Evolutionary conservation across 139 green algal species (phyloP).

Genomic region (Raphidocelis subcapitata): DNA sequence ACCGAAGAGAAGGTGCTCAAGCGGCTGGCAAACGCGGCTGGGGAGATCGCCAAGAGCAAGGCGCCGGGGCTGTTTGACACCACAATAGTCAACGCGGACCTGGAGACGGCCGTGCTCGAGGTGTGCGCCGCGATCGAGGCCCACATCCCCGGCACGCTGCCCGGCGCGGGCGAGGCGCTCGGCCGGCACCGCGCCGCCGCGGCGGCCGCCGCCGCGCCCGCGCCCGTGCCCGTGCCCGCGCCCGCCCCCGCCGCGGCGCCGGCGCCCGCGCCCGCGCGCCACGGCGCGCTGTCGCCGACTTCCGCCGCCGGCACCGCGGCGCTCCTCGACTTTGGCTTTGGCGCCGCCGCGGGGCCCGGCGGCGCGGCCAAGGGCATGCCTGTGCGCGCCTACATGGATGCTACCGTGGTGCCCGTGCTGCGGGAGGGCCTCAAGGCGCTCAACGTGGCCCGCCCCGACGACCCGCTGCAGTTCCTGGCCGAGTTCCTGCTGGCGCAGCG

Average conservation of each 20-base stretch:
- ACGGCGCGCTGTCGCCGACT: neutral
- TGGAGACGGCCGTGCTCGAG: constrained; percentile 54
- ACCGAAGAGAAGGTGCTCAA: constrained; percentile 70
- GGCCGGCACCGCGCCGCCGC: neutral
- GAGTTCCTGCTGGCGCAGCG: constrained; percentile 50
- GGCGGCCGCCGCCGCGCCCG: neutral
- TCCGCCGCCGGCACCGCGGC: neutral
- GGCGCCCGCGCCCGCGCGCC: too few species aligned
- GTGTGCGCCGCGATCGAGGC: constrained; percentile 35
- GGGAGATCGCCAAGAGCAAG: constrained; percentile 59
- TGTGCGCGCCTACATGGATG: constrained; percentile 61
- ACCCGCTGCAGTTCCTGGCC: constrained; percentile 59
- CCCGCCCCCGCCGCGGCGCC: neutral
- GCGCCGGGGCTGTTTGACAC: constrained; percentile 73
- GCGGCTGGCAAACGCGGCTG: constrained; percentile 57
- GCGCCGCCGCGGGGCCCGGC: constrained; percentile 14
- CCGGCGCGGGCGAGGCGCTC: neutral
- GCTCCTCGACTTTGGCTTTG: constrained; percentile 29
- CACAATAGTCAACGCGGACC: constrained; percentile 71
- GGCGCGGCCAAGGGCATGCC: constrained; percentile 35
- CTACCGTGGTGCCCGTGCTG: constrained; percentile 57
- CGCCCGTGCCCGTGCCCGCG: neutral
- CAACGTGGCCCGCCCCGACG: constrained; percentile 46
- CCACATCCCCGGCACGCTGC: constrained; percentile 3
- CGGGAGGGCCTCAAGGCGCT: constrained; percentile 53